Evolutionary conservation across 1,284 basidiomycete genomes (phyloP).

Genomic region (Tylopilus orsonianus): DNA sequence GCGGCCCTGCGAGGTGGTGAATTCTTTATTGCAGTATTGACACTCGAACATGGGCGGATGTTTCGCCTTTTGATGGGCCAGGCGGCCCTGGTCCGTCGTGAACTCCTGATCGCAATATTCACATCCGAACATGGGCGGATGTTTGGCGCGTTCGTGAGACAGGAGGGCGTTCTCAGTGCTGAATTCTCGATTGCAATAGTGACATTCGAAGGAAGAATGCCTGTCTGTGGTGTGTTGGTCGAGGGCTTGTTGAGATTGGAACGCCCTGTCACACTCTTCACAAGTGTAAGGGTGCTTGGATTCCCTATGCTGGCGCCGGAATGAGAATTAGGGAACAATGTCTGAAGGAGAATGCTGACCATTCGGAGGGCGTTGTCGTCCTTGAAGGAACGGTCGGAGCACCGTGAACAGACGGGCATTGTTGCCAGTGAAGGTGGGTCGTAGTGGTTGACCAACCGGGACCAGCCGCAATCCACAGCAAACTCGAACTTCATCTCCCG

Average conservation of each 20-base stretch:
- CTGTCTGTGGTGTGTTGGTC: constrained; percentile 15
- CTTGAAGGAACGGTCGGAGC: constrained; percentile 19
- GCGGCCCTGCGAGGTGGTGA: constrained; percentile 5
- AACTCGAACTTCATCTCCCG: neutral
- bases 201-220: constrained; percentile 17
- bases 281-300: constrained; percentile 18
- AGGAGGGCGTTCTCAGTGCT: constrained; percentile 8
- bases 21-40: constrained; percentile 15
- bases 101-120: constrained; percentile 21
- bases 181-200: constrained; percentile 21
- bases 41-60: constrained; percentile 20
- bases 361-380: constrained; percentile 7
- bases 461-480: neutral
- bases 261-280: constrained; percentile 9
- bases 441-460: no score
- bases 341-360: constrained; percentile 15
- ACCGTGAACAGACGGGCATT: constrained; percentile 23
- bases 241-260: constrained; percentile 9
- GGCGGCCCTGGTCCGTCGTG: constrained; percentile 8
- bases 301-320: constrained; percentile 18
- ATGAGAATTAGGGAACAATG: constrained; percentile 1
- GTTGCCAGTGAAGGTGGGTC: neutral
- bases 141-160: constrained; percentile 15
- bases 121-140: constrained; percentile 18
- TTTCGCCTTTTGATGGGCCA: constrained; percentile 11